Percentiles rank a stretch among this genome's conserved stretches.
These are phyloP conservation scores for Rutstroemia sp. DNA, from an alignment of 2,329 filamentous ascomycete genomes.

Conservation along the genomic window DNA sequence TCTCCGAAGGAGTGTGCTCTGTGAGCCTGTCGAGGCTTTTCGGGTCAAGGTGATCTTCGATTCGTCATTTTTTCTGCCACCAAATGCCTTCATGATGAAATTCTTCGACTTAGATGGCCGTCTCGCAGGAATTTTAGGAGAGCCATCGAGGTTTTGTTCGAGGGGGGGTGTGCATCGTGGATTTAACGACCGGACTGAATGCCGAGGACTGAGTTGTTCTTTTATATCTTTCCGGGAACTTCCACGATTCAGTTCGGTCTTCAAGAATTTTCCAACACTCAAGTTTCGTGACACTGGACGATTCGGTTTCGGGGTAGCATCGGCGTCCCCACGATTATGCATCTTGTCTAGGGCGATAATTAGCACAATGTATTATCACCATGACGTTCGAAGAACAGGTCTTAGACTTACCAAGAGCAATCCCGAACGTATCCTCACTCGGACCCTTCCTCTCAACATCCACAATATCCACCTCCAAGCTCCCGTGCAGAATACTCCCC, in stretches of 20 bases:
- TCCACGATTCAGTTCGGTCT: conserved; percentile 19
- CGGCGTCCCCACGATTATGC: background rate
- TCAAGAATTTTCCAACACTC: conserved; percentile 24
- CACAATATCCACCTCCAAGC: conserved; percentile 12
- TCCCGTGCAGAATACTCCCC: conserved; percentile 15
- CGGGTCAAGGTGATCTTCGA: conserved; percentile 2
- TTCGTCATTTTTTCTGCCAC: conserved; percentile 13
- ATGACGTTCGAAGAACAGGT: background rate
- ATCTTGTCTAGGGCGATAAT: background rate
- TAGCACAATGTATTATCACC: background rate
- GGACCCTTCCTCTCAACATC: background rate
- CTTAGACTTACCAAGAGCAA: background rate
- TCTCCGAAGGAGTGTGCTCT: conserved; percentile 19
- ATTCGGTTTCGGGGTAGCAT: conserved; percentile 22
- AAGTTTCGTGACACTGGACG: conserved; percentile 15
- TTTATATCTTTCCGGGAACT: conserved; percentile 12
- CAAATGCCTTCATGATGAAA: conserved; percentile 26
- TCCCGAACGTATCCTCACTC: background rate
- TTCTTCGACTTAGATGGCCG: conserved; percentile 26
- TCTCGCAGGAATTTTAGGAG: conserved; percentile 19
- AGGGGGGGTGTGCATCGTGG: background rate
- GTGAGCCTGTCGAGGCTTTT: conserved; percentile 4
- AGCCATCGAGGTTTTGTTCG: background rate
- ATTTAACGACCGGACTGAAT: conserved; percentile 9
- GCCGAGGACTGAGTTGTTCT: conserved; percentile 5